phyloP scores from a whole-genome alignment of 2,329 filamentous ascomycete genomes.

The Exophiala sp. region DNA sequence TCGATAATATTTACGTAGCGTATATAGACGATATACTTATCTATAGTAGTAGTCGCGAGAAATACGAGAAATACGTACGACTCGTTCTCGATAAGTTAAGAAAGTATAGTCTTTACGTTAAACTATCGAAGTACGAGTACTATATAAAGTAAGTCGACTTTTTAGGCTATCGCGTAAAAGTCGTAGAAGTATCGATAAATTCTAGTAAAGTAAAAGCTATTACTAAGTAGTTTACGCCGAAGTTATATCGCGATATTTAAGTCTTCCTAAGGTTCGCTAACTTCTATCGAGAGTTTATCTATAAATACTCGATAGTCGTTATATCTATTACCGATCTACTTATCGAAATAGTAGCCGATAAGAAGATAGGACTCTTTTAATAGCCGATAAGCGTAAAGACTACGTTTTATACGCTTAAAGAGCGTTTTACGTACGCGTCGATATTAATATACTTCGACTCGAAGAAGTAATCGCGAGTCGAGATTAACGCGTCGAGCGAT shows the following conservation, averaged over 20 bases:
- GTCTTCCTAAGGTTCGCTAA: constrained; percentile 34
- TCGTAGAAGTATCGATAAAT: constrained; percentile 21
- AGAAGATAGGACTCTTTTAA: constrained; percentile 14
- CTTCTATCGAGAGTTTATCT: constrained; percentile 35
- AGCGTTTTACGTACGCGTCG: constrained; percentile 10
- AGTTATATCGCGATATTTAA: constrained; percentile 26
- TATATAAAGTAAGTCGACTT: not conserved
- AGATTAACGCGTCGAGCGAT: too few species aligned
- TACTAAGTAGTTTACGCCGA: constrained; percentile 14
- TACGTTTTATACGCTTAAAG: constrained; percentile 28
- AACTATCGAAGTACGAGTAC: not conserved
- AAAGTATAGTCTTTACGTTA: not conserved
- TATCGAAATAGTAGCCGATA: constrained; percentile 12
- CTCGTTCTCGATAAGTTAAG: constrained; percentile 9
- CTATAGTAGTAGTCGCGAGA: constrained; percentile 22
- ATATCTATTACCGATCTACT: constrained; percentile 26
- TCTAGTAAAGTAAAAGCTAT: constrained; percentile 17
- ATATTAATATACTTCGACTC: constrained; percentile 25
- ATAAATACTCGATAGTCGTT: constrained; percentile 26
- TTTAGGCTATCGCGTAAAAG: constrained; percentile 15
- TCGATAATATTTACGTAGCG: constrained; percentile 11
- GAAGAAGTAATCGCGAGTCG: too few species aligned
- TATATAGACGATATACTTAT: constrained; percentile 33
- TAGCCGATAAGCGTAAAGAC: constrained; percentile 8
- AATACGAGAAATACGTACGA: constrained; percentile 20